Base-by-base conservation (phyloP, 2,329 filamentous ascomycete species). In the Hypoxylon sp. region DNA sequence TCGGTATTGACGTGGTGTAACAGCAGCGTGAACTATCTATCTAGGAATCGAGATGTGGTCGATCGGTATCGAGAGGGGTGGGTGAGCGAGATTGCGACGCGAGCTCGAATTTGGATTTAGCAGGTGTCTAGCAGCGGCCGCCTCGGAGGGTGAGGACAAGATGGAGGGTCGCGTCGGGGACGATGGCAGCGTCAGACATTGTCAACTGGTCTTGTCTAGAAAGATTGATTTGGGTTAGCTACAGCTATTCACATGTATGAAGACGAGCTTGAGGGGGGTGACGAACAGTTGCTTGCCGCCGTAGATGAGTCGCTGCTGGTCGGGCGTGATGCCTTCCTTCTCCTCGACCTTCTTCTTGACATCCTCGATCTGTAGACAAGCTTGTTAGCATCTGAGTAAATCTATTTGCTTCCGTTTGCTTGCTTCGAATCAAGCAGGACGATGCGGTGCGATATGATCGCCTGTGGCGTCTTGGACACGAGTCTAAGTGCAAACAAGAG, bases 331-430 rank as follows among this genome's bases (percentile, higher is more conserved):
- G 64, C 96, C 96, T 80, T 98, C 96, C 84, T 98, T 98, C 85
- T 99, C 96, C 82, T 99, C 96, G 62, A 99, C 96, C 77, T 95
- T 95, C 84, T 98, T 96, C 87, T 99, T 99, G 87, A 99, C 98
- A 81, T 95, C 91, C 44, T 92, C 91, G 75, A 98, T 93, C 94
- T 97, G 73, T 2, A 48, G 22, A 27, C n/a, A 2, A 6, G 5
- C 17, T 33, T 54, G 51, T 69, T 20, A 63, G 51, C 33, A 25
- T 11, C 20, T 20, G 11, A 2, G 7, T n/a, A 6, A 6, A 53
- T 7, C 11, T 25, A 30, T 50, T 8, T 14, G 25, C 17, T 25
- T 37, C n/a, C n/a, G 13, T 40, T 61, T 40, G n/a, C 11, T 35
- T 5, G n/a, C 27, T 51, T 44, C 14, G 46, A 61, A 20, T 62